Conservation (phyloP, 2,329 filamentous ascomycete species). For the Grosmannia serpens region DNA sequence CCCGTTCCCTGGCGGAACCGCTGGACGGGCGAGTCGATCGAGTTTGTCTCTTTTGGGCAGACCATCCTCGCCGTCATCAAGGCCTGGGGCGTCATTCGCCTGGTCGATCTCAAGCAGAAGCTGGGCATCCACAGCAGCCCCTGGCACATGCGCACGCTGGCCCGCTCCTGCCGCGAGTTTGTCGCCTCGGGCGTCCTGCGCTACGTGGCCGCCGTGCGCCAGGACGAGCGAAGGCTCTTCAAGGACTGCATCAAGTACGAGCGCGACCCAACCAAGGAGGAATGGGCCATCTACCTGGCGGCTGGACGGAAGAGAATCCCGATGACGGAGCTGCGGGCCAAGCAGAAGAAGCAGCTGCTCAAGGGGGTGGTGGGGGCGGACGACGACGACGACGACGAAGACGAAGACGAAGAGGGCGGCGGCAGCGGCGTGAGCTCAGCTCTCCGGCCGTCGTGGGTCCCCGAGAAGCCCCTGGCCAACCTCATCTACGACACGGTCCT, state of each 20-base stretch:
- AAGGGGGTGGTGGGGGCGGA: neutral
- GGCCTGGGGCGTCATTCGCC: conserved; percentile 46
- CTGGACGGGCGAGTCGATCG: conserved; percentile 48
- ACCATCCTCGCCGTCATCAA: conserved; percentile 46
- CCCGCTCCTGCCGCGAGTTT: conserved; percentile 47
- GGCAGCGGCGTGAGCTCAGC: conserved; percentile 7
- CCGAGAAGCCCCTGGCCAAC: conserved; percentile 23
- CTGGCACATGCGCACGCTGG: conserved; percentile 49
- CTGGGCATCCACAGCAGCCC: conserved; percentile 41
- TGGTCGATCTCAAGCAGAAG: conserved; percentile 46
- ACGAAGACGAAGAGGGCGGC: conserved; percentile 4
- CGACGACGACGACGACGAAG: conserved; percentile 5
- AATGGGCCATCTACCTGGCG: conserved; percentile 44
- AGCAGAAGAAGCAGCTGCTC: conserved; percentile 1
- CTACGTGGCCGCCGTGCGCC: conserved; percentile 44
- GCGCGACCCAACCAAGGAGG: conserved; percentile 41
- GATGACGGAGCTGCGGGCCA: conserved; percentile 9
- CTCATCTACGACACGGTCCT: conserved; percentile 23
- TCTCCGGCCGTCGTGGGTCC: conserved; percentile 15
- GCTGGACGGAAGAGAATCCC: conserved; percentile 28
- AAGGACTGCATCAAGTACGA: conserved; percentile 51
- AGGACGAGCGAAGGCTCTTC: conserved; percentile 36
- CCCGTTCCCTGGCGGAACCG: conserved; percentile 43
- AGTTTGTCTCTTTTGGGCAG: conserved; percentile 44
- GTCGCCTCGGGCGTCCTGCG: conserved; percentile 42